Percentiles rank a stretch among this genome's conserved stretches.
phyloP scores from a whole-genome alignment of 2,329 filamentous ascomycete genomes.

The Camillea tinctor region DNA sequence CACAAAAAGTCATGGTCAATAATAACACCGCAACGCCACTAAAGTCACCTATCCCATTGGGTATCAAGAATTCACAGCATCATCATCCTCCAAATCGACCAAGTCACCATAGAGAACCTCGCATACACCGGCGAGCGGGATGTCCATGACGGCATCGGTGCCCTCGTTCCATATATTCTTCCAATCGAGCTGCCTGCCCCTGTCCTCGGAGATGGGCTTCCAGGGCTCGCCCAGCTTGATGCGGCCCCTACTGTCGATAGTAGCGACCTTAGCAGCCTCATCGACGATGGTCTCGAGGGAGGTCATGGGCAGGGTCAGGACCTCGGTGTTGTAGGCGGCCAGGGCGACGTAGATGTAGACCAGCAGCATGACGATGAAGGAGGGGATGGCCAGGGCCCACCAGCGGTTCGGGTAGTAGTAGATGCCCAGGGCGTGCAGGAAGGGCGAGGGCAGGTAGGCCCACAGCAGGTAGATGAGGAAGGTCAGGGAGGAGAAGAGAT shows the following conservation, averaged over 20 bases:
- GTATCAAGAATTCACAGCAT: slow-evolving; percentile 13
- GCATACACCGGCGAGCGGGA: slow-evolving; percentile 91
- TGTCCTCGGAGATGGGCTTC: slow-evolving; percentile 36
- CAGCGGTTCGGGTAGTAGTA: slow-evolving; percentile 96
- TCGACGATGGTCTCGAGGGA: slow-evolving; percentile 90
- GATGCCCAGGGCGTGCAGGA: slow-evolving; percentile 89
- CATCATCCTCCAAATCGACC: slow-evolving; percentile 21
- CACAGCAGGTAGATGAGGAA: slow-evolving; percentile 75
- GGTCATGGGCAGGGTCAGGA: slow-evolving; percentile 76
- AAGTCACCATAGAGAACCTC: slow-evolving; percentile 81
- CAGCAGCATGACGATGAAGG: slow-evolving; percentile 83
- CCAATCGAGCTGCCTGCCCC: slow-evolving; percentile 60
- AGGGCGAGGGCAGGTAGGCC: slow-evolving; percentile 89
- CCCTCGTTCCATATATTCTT: slow-evolving; percentile 82
- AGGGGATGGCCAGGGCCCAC: slow-evolving; percentile 93
- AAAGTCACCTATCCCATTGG: slow-evolving; percentile 3
- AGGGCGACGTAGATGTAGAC: slow-evolving; percentile 94
- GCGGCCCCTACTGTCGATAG: slow-evolving; percentile 69
- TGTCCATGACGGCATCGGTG: slow-evolving; percentile 96
- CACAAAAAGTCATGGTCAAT: not conserved
- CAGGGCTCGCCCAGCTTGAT: slow-evolving; percentile 38
- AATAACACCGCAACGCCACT: not conserved
- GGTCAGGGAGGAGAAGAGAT: slow-evolving; percentile 79
- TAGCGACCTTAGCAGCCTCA: slow-evolving; percentile 80
- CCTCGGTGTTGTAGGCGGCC: slow-evolving; percentile 84